These are phyloP conservation scores for Aspergillus tubingensis DNA, from an alignment of 2,329 filamentous ascomycete species.

Conservation along the genomic window DNA sequence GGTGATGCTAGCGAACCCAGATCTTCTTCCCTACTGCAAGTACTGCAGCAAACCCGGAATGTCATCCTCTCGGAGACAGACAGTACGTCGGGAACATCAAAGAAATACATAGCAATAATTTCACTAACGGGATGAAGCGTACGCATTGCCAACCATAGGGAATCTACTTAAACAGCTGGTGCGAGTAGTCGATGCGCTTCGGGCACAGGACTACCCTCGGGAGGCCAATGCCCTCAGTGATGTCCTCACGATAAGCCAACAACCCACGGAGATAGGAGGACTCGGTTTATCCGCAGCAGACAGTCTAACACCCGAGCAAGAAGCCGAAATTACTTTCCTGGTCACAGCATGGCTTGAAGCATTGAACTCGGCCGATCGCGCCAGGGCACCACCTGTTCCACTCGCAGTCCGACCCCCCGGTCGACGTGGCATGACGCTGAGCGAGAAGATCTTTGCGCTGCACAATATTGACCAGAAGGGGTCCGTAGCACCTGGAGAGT, in stretches of 20 bases:
- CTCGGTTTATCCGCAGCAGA: slow-evolving; percentile 11
- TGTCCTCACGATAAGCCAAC: slow-evolving; percentile 23
- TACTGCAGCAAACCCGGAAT: not conserved
- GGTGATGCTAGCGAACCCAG: not conserved
- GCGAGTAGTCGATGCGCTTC: not conserved
- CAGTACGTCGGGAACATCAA: not conserved
- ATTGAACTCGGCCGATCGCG: slow-evolving; percentile 29
- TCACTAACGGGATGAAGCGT: not conserved
- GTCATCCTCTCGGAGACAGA: not conserved
- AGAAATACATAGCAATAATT: not conserved
- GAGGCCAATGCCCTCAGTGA: slow-evolving; percentile 19
- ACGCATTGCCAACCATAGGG: not conserved
- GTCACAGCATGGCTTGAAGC: slow-evolving; percentile 31
- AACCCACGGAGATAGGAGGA: slow-evolving; percentile 22
- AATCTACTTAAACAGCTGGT: not conserved
- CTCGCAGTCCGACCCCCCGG: slow-evolving; percentile 17
- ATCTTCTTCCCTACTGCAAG: not conserved
- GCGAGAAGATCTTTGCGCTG: slow-evolving; percentile 30
- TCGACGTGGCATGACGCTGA: slow-evolving; percentile 42
- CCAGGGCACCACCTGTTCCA: slow-evolving; percentile 9
- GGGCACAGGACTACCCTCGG: not conserved
- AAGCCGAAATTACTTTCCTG: slow-evolving; percentile 28
- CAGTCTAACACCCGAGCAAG: slow-evolving; percentile 9
- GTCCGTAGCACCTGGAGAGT: slow-evolving; percentile 34
- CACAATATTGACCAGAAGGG: slow-evolving; percentile 37